Evolutionary conservation across 495 filamentous ascomycete genomes (phyloP), one percentile per base, ranked within the genome.

Genomic region (Acidiella bohemica): DNA sequence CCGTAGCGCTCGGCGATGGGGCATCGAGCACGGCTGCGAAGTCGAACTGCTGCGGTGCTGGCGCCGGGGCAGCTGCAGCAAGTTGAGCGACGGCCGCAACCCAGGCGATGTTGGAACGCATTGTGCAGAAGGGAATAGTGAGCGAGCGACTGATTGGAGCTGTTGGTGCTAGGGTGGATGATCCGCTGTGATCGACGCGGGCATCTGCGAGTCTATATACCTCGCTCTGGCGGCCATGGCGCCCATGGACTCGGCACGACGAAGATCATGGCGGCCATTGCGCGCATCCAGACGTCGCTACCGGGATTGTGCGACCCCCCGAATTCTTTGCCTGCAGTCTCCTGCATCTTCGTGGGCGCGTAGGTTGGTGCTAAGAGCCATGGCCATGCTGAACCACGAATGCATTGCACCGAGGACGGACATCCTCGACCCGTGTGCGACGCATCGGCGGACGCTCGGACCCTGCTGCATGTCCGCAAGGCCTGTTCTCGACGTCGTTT

Each of bases 11-110:
- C 3, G 39, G 39, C 1, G 19, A 16, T 11, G 39, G 44, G 7
- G 44, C 44, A 3, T 34, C 31, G 16, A 21, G 11, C 0, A 47
- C 30, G 7, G 40, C 40, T 22, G 20, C 39, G 19, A 47, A 36
- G 26, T 47, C 31, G 30, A 47, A 32, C 14, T 45, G 30, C 37
- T 47, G 44, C 5, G 36, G 42, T 2, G 12, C 32, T 14, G 21
- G 14, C 4, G 35, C 39, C 17, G 36, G 42, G 11, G 35, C 25
- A 6, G 42, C 21, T 4, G 21, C 36, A 28, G 38, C 44, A 10
- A 42, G 12, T 10, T 16, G 26, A 26, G 44, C 37, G 22, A 34
- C 18, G 16, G 30, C 39, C 16, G 19, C 28, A 34, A 29, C 39
- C 8, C 12, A 17, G 31, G 34, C 3, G 12, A 34, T 21, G 29